A percentile compares a stretch with the other conserved stretches of the same genome.
Conservation (phyloP, 257 asterid species). For the Nicotiana noctiflora region DNA sequence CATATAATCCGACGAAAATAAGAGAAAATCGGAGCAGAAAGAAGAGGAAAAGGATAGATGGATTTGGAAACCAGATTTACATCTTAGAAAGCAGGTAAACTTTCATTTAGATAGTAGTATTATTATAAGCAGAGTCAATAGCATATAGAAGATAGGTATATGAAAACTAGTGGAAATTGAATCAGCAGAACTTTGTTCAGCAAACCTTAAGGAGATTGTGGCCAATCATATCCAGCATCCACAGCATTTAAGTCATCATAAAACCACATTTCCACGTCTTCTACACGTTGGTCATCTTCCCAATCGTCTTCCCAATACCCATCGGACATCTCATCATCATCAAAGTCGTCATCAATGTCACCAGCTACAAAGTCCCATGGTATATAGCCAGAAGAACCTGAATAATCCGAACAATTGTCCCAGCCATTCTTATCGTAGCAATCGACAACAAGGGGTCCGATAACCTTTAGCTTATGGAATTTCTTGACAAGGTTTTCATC, state of each 20-base stretch:
- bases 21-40: background rate
- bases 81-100: slow-evolving; percentile 5
- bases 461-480: slow-evolving; percentile 28
- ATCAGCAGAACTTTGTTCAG: slow-evolving; percentile 1
- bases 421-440: slow-evolving; percentile 27
- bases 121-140: background rate
- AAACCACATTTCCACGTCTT: slow-evolving; percentile 29
- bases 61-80: background rate
- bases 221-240: slow-evolving; percentile 37
- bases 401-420: slow-evolving; percentile 33
- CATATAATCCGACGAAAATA: background rate
- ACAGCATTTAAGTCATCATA: slow-evolving; percentile 22
- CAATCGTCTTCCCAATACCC: slow-evolving; percentile 28
- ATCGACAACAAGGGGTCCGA: slow-evolving; percentile 39
- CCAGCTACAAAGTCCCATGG: slow-evolving; percentile 30
- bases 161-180: background rate
- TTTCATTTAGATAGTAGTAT: slow-evolving; percentile 4
- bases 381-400: slow-evolving; percentile 27
- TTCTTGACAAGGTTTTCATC: slow-evolving; percentile 30
- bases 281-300: slow-evolving; percentile 14
- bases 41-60: background rate
- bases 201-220: slow-evolving; percentile 36
- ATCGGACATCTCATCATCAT: slow-evolving; percentile 32
- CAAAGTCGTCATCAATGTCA: slow-evolving; percentile 17
- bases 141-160: background rate